Evolutionary conservation across 192 early-diverging fungal species (phyloP).

Genomic region (Paraglomus occultum): DNA sequence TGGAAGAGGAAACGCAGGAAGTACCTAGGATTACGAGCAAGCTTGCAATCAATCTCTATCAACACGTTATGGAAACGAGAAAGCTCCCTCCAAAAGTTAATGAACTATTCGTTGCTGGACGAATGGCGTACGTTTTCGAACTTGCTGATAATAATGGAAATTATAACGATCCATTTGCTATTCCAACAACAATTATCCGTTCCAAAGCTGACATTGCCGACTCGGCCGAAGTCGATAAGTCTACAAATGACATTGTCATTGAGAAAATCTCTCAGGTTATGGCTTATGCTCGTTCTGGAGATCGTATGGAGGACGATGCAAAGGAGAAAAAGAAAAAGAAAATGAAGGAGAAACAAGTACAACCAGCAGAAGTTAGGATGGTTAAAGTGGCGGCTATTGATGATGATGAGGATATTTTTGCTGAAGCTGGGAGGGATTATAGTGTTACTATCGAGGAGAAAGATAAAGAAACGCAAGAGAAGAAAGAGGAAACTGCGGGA

Average conservation of each 20-base stretch:
- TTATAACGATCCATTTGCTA: conserved; percentile 49
- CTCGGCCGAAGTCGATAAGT: conserved; percentile 44
- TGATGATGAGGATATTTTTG: conserved; percentile 82
- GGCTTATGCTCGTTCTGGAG: conserved; percentile 42
- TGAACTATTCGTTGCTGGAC: conserved; percentile 72
- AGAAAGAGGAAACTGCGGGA: conserved; percentile 32
- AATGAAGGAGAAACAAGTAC: conserved; percentile 34
- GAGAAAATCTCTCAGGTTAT: conserved; percentile 69
- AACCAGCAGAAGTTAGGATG: conserved; percentile 25
- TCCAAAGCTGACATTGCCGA: conserved; percentile 67
- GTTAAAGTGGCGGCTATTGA: conserved; percentile 43
- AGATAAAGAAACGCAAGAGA: conserved; percentile 1
- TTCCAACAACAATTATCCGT: conserved; percentile 72
- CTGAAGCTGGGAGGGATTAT: conserved; percentile 80
- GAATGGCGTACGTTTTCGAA: conserved; percentile 75
- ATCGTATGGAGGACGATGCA: conserved; percentile 33
- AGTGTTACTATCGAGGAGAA: conserved; percentile 33
- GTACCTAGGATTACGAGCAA: conserved; percentile 39
- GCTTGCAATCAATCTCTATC: conserved; percentile 51
- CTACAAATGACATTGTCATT: conserved; percentile 67
- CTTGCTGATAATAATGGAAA: conserved; percentile 49
- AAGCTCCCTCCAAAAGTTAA: conserved; percentile 50
- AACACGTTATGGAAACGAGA: conserved; percentile 37
- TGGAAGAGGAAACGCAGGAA: conserved; percentile 45
- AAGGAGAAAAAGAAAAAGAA: conserved; percentile 49